Base-by-base conservation (phyloP, 495 filamentous ascomycete genomes). In the Lichenothelia convexa region DNA sequence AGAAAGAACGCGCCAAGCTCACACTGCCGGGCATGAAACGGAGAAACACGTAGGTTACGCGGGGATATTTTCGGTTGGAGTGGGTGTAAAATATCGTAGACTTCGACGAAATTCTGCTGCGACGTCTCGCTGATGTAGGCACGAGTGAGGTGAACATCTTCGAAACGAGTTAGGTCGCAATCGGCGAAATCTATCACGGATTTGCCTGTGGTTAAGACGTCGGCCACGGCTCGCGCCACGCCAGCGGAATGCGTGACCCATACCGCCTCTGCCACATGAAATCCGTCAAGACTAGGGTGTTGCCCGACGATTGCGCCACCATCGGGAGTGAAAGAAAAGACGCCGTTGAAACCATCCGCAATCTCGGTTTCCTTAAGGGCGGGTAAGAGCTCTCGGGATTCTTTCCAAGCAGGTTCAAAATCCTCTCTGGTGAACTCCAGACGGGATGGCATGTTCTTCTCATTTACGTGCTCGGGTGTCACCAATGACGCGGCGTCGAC, bases 161-260 rank as follows among this genome's bases (percentile, higher is more conserved):
- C 64, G 42, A 68, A 68, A 7, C 64, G 61, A 2, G 61, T 50
- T 1, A 68, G 45, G 35, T 68, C 61, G 39, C 63, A 67, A 27
- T 65, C 64, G 2, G 55, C 44, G 8, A 67, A 36, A 34, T 68
- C 62, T 30, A 65, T 59, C 20, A 54, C 38, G 3, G 64, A 67
- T 21, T 40, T 46, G 4, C 62, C 64, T 0, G 47, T 51, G 2
- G 64, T 66, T 12, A 69, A 56, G 6, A 64, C 34, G 39, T 69
- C 53, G 0, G 64, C 65, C 3, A 69, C 24, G 12, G 63, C 61
- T 21, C 62, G 56, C 5, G 65, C 65, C 8, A 67, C 60, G 13
- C 65, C 65, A n/a, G 63, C 64, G 0, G 62, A 63, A 30, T 69
- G 65, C 7, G 65, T 69, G 4, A 69, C 63, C 65, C 65, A 69